Conservation (phyloP, 345 rosid species). For the Syzygium grande region DNA sequence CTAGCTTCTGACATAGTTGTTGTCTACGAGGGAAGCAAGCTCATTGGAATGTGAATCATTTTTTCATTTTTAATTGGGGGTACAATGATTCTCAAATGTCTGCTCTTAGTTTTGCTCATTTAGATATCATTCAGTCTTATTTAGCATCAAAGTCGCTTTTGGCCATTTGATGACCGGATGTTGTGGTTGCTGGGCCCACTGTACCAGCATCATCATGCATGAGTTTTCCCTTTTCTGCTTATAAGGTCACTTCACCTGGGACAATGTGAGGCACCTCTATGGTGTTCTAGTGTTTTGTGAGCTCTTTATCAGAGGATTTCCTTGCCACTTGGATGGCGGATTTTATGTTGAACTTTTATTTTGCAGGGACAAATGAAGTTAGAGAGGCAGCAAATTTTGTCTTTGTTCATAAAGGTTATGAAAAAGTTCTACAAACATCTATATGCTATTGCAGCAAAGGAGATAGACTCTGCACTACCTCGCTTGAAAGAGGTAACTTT, state of each 20-base stretch:
- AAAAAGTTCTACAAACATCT: conserved; percentile 68
- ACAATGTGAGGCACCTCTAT: neutral
- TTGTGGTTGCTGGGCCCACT: neutral
- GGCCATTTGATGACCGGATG: neutral
- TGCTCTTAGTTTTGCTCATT: neutral
- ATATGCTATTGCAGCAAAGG: conserved; percentile 47
- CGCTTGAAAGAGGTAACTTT: conserved; percentile 74
- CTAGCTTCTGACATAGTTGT: neutral
- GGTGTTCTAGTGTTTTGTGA: neutral
- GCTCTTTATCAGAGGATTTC: neutral
- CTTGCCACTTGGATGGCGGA: neutral
- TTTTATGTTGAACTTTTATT: neutral
- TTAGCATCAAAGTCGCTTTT: neutral
- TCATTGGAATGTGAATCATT: neutral
- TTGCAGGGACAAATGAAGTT: conserved; percentile 83
- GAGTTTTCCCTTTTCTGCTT: neutral
- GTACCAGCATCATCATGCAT: neutral
- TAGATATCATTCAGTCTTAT: neutral
- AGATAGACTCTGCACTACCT: conserved; percentile 52
- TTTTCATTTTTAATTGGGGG: neutral
- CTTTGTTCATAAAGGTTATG: conserved; percentile 64
- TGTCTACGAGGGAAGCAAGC: neutral
- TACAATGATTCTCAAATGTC: neutral
- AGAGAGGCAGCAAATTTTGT: conserved; percentile 60
- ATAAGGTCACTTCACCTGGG: neutral